These are phyloP conservation scores for Clathrospora elynae DNA, from an alignment of 2,329 filamentous ascomycete genomes.

Conservation along the genomic window DNA sequence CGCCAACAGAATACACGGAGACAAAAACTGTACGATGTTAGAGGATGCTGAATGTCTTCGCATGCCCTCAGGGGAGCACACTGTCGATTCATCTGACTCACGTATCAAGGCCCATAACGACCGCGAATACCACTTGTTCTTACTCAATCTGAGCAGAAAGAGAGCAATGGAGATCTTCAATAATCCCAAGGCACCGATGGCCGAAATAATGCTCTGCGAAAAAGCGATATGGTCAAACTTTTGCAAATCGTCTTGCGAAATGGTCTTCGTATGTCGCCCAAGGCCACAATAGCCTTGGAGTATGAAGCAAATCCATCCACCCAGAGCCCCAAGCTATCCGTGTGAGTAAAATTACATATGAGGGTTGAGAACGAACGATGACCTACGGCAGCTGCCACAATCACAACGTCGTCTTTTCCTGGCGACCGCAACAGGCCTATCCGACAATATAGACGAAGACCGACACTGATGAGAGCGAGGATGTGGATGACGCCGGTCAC, in stretches of 20 bases:
- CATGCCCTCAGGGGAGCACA: no score
- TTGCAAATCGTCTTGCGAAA: neutral
- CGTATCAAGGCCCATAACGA: slow-evolving; percentile 1
- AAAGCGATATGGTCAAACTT: slow-evolving; percentile 5
- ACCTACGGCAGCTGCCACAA: slow-evolving; percentile 5
- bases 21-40: no score
- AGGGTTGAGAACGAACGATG: neutral
- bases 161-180: slow-evolving; percentile 2
- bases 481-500: slow-evolving; percentile 7
- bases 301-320: slow-evolving; percentile 10
- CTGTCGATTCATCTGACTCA: no score
- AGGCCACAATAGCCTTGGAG: slow-evolving; percentile 11
- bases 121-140: neutral
- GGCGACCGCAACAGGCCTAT: slow-evolving; percentile 5
- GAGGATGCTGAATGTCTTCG: no score
- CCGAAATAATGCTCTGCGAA: slow-evolving; percentile 6
- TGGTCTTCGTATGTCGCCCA: slow-evolving; percentile 4
- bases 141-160: neutral
- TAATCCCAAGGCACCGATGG: neutral
- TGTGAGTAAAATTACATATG: neutral
- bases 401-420: slow-evolving; percentile 6
- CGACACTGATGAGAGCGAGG: slow-evolving; percentile 3
- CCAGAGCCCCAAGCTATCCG: slow-evolving; percentile 3
- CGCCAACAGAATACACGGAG: neutral
- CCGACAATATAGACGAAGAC: slow-evolving; percentile 7